Percentiles rank a stretch among this genome's conserved stretches.
Evolutionary conservation across 1,284 basidiomycete species (phyloP).

Genomic region (Mycosarcoma maydis): DNA sequence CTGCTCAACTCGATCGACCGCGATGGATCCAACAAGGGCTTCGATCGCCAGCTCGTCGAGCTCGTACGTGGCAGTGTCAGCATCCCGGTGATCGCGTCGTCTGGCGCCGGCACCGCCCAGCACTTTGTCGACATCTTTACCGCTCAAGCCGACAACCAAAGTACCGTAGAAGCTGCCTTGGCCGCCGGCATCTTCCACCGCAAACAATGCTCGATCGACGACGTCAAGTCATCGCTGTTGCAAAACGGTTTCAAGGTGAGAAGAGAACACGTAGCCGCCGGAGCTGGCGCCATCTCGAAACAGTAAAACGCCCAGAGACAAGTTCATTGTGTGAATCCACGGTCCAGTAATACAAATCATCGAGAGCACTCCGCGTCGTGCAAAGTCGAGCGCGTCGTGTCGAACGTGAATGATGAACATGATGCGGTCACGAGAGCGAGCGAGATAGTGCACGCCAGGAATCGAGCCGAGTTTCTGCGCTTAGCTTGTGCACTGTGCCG

Average conservation of each 20-base stretch:
- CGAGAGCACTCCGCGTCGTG: too few relatives aligned
- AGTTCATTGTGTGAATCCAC: too few relatives aligned
- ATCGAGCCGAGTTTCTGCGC: background rate
- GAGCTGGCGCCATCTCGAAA: constrained; percentile 45
- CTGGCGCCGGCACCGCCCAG: constrained; percentile 80
- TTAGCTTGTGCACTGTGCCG: too few relatives aligned
- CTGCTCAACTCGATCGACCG: constrained; percentile 96
- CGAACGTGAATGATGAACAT: too few relatives aligned
- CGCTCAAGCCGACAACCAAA: constrained; percentile 37
- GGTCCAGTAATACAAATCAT: too few relatives aligned
- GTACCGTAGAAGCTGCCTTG: constrained; percentile 83
- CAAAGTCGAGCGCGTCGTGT: too few relatives aligned
- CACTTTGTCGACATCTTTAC: constrained; percentile 83
- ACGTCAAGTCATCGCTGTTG: constrained; percentile 66
- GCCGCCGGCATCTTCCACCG: constrained; percentile 99
- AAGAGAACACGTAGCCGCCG: constrained; percentile 41
- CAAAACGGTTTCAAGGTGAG: constrained; percentile 54
- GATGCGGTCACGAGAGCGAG: too few relatives aligned
- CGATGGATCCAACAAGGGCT: constrained; percentile 91
- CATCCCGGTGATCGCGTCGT: constrained; percentile 94
- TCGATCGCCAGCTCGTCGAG: constrained; percentile 83
- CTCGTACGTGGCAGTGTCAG: constrained; percentile 78
- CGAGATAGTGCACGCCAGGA: too few relatives aligned
- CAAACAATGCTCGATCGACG: constrained; percentile 76
- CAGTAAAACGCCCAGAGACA: constrained; percentile 28